Conservation (phyloP, 176 grass and related monocot genomes). For the Oryza nivara region DNA sequence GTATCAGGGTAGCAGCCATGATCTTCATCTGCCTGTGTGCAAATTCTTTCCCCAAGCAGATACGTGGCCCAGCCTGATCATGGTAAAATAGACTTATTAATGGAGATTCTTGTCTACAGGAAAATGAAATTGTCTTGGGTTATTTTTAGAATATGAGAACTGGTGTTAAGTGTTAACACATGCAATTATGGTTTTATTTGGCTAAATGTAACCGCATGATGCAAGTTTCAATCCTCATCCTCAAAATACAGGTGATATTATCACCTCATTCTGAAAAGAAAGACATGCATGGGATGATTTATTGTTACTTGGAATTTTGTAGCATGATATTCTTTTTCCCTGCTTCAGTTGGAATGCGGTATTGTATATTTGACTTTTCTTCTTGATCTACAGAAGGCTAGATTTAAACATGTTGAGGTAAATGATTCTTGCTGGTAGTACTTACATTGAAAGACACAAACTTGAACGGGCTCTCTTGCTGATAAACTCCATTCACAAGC, state of each 20-base stretch:
- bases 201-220: background rate
- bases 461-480: conserved; percentile 64
- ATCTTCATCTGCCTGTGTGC: conserved; percentile 82
- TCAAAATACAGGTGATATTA: background rate
- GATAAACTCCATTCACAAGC: conserved; percentile 59
- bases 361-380: conserved; percentile 25
- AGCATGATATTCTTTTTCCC: background rate
- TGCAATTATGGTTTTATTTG: background rate
- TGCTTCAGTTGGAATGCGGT: background rate
- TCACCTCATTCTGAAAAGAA: no score
- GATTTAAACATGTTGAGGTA: conserved; percentile 2
- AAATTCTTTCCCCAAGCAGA: conserved; percentile 84
- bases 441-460: conserved; percentile 67
- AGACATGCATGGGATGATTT: background rate
- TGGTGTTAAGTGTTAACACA: background rate
- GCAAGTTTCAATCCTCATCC: background rate
- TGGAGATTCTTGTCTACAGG: conserved; percentile 11
- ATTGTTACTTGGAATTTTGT: background rate
- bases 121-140: background rate
- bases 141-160: conserved; percentile 3
- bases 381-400: background rate
- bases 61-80: conserved; percentile 61
- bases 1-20: conserved; percentile 48
- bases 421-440: background rate
- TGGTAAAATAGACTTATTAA: conserved; percentile 1